Evolutionary conservation across 306 rosid species (phyloP).

Genomic region (Vigna mungo): DNA sequence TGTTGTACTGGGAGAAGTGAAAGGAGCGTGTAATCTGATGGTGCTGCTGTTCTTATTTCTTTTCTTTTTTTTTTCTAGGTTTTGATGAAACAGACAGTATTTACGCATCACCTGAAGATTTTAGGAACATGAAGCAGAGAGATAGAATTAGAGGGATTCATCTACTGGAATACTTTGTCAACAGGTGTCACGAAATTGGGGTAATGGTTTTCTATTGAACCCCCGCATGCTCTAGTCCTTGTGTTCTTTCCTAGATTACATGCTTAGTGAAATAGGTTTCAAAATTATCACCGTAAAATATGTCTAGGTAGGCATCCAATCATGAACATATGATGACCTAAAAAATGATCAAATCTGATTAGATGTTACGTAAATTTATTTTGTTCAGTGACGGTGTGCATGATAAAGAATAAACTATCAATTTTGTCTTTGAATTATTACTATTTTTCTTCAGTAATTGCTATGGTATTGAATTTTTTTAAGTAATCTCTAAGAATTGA

Average conservation of each 20-base stretch:
- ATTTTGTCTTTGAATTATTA: neutral
- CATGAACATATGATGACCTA: neutral
- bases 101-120: slow-evolving; percentile 89
- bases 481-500: neutral
- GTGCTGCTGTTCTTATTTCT: neutral
- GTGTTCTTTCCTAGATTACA: neutral
- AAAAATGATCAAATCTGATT: neutral
- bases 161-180: slow-evolving; percentile 84
- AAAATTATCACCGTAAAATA: neutral
- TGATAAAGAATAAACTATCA: neutral
- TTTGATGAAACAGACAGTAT: slow-evolving; percentile 84
- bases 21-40: slow-evolving; percentile 16
- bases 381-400: neutral
- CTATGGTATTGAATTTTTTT: neutral
- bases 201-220: slow-evolving; percentile 52
- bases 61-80: slow-evolving; percentile 57
- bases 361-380: neutral
- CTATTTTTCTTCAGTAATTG: neutral
- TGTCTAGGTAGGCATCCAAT: neutral
- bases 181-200: slow-evolving; percentile 87
- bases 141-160: slow-evolving; percentile 70
- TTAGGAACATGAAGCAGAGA: slow-evolving; percentile 58
- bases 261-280: slow-evolving; percentile 5
- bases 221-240: neutral
- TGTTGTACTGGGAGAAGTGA: slow-evolving; percentile 19